Percentiles rank a stretch among this genome's conserved stretches.
phyloP scores from a whole-genome alignment of 176 grass and related monocot species.

The Aegilops bicornis region DNA sequence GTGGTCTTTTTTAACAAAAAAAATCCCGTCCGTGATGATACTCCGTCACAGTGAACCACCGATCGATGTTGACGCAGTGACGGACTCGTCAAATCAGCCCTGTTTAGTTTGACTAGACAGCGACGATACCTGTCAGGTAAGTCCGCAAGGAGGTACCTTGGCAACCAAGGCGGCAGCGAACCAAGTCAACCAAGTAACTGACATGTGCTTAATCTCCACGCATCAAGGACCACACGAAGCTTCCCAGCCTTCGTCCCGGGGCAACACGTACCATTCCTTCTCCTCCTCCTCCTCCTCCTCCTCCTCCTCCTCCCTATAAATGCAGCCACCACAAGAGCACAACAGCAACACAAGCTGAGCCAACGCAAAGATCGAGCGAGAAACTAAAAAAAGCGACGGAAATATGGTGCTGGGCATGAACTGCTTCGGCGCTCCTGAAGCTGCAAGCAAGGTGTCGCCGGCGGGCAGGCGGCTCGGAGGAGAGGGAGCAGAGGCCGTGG shows the following conservation, averaged over 20 bases:
- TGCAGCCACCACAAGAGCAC: neutral
- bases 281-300: no score
- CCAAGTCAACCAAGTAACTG: neutral
- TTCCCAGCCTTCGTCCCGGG: neutral
- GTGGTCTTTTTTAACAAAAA: no score
- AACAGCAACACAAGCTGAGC: neutral
- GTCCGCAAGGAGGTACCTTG: neutral
- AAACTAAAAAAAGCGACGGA: neutral
- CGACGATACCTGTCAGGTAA: neutral
- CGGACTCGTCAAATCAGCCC: neutral
- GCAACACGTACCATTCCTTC: neutral
- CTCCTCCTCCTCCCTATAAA: neutral
- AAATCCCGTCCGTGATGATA: no score
- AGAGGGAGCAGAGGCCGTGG: neutral
- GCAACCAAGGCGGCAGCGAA: neutral
- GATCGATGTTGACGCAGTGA: neutral
- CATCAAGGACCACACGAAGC: neutral
- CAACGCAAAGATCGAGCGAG: neutral
- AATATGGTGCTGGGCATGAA: slow-evolving; percentile 9
- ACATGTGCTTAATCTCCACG: neutral
- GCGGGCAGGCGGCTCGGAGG: neutral
- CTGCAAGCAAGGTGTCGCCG: neutral
- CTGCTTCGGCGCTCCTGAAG: neutral
- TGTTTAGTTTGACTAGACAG: neutral
- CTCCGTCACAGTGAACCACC: no score